Evolutionary conservation across 305 asterid species (phyloP), one percentile per base, ranked within the genome.

Genomic region (Fraxinus albicans): DNA sequence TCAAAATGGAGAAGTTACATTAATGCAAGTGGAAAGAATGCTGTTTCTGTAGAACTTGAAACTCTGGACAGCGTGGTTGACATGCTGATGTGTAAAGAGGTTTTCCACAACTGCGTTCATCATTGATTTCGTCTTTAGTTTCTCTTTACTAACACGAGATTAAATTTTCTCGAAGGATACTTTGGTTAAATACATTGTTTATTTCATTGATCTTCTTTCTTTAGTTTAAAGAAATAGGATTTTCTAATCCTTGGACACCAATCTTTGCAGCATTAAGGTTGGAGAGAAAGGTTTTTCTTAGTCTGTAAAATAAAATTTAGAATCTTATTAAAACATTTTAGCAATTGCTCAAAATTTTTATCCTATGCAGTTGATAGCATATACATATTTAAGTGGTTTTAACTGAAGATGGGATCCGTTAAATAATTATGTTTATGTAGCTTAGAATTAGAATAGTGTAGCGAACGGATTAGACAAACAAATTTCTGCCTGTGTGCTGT

Each of bases 61-160:
- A 85, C 85, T 21, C 85, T 96, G 85, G 84, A 86, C 84, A 81
- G 82, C 47, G 91, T 90, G 85, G 84, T 95, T 82, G 91, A 93
- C 82, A 87, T 80, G 87, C 91, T 96, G 81, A 88, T 90, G 77
- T 96, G 99, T 81, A 89, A 89, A 80, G 91, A 96, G 98, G 99
- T 95, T 67, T 63, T 83, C 42, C 53, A 21, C n/a, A 81, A 42
- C 84, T 83, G 42, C 78, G 17, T 38, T 40, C 23, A 78, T 60
- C 21, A 78, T 63, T 79, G 80, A 44, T 55, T 83, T 77, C 12
- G 12, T 72, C 77, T 72, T 72, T 72, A 15, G 44, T 19, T 69
- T 19, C 75, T 69, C 23, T 69, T 69, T 69, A 69, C 19, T 5
- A 69, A 69, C 75, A 69, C 2, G 34, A 12, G 36, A 69, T 69